These are phyloP conservation scores for Exserohilum turcica DNA, from an alignment of 2,329 filamentous ascomycete species.

Conservation along the genomic window DNA sequence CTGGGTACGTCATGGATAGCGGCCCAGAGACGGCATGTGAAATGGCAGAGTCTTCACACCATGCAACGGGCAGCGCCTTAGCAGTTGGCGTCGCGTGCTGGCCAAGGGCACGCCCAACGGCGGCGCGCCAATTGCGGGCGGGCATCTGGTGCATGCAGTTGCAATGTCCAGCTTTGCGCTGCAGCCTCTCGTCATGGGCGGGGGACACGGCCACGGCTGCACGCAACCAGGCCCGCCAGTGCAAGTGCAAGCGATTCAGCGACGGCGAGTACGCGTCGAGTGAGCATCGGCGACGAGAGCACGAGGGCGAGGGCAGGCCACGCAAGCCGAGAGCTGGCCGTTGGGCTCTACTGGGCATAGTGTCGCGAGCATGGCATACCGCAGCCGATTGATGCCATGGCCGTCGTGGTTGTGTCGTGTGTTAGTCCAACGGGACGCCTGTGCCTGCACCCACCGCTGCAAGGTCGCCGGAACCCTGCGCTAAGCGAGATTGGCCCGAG, in stretches of 20 bases:
- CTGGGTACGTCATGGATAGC: conserved; percentile 8
- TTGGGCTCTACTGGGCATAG: neutral
- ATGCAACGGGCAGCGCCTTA: no score
- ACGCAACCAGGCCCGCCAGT: neutral
- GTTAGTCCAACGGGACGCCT: no score
- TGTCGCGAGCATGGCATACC: no score
- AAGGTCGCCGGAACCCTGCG: no score
- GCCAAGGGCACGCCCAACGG: neutral
- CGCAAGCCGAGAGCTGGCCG: neutral
- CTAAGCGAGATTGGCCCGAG: conserved; percentile 14
- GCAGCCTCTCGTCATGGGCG: conserved; percentile 3
- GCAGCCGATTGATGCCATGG: no score
- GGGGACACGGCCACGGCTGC: neutral
- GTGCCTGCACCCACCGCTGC: no score
- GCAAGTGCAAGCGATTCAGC: neutral
- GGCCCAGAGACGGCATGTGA: conserved; percentile 1
- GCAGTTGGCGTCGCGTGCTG: no score
- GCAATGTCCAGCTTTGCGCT: neutral
- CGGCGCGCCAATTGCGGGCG: neutral
- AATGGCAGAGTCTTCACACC: neutral
- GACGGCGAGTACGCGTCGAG: no score
- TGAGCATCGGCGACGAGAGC: neutral
- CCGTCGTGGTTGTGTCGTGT: neutral
- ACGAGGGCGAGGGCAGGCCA: neutral
- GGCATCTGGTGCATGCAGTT: no score